These are phyloP conservation scores for Xylaria telfairii DNA, from an alignment of 495 filamentous ascomycete species.

Conservation along the genomic window DNA sequence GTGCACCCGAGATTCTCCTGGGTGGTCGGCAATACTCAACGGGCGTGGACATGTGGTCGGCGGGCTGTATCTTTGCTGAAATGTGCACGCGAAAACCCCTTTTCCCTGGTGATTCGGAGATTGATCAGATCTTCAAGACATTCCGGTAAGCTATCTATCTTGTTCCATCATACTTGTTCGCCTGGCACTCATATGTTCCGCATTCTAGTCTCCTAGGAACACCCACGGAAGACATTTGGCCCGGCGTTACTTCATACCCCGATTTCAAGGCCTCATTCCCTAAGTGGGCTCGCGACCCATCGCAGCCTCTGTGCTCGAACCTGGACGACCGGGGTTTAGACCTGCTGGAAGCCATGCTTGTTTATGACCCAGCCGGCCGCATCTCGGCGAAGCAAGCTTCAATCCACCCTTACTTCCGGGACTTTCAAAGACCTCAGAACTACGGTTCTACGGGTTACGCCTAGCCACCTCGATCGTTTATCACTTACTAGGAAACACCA, in stretches of 20 bases:
- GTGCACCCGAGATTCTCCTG: slow-evolving; percentile 95
- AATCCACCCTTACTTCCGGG: slow-evolving; percentile 89
- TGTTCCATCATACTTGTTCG: neutral
- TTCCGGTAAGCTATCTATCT: slow-evolving; percentile 70
- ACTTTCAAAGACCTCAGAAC: slow-evolving; percentile 55
- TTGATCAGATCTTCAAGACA: slow-evolving; percentile 99
- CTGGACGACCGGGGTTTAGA: slow-evolving; percentile 81
- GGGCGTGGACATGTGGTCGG: slow-evolving; percentile 99
- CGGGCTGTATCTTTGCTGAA: slow-evolving; percentile 98
- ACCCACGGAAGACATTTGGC: slow-evolving; percentile 87
- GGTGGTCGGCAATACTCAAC: slow-evolving; percentile 98
- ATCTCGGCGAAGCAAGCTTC: slow-evolving; percentile 96
- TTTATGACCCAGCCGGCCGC: slow-evolving; percentile 91
- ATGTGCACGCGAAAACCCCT: slow-evolving; percentile 99
- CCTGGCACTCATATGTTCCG: neutral
- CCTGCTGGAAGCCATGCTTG: slow-evolving; percentile 88
- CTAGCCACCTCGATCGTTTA: slow-evolving; percentile 25
- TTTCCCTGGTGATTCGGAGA: slow-evolving; percentile 97
- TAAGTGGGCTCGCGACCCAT: slow-evolving; percentile 83
- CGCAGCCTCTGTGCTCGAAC: slow-evolving; percentile 55
- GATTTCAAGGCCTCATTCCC: slow-evolving; percentile 98
- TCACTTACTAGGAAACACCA: neutral
- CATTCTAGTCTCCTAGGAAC: slow-evolving; percentile 80
- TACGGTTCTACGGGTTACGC: slow-evolving; percentile 48
- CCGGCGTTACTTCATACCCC: slow-evolving; percentile 95